phyloP scores from a whole-genome alignment of 441 rosid species.

The Monsonia emarginata region DNA sequence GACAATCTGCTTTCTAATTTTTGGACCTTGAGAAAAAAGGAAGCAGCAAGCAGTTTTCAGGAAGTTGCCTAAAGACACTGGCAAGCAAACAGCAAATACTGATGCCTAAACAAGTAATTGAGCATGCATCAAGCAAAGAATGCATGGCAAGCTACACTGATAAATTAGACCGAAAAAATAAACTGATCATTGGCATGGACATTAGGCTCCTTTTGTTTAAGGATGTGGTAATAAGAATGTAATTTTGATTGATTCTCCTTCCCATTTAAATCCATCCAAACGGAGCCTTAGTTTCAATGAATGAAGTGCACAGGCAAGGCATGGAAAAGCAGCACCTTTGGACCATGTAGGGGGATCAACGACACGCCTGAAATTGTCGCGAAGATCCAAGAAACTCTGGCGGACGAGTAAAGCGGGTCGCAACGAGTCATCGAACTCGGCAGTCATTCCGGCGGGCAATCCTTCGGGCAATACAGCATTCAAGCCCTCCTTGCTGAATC shows the following conservation, averaged over 20 bases:
- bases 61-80: background rate
- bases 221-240: no score
- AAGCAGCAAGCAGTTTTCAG: background rate
- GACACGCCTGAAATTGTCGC: constrained; percentile 76
- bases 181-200: no score
- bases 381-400: constrained; percentile 71
- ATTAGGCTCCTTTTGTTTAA: no score
- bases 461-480: constrained; percentile 67
- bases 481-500: constrained; percentile 41
- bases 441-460: constrained; percentile 53
- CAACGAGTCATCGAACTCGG: constrained; percentile 77
- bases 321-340: constrained; percentile 40
- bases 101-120: background rate
- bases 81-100: no score
- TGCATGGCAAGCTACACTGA: background rate
- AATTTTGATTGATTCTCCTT: no score
- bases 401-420: constrained; percentile 66
- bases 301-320: background rate
- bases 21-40: constrained; percentile 31
- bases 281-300: background rate
- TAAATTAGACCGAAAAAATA: no score
- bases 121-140: background rate
- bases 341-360: constrained; percentile 62
- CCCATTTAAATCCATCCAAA: no score
- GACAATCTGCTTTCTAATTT: constrained; percentile 64